A percentile compares a stretch with the other conserved stretches of the same genome.
Evolutionary conservation across 1,139 yeast species (phyloP).

Genomic region (Yamadazyma oceani): DNA sequence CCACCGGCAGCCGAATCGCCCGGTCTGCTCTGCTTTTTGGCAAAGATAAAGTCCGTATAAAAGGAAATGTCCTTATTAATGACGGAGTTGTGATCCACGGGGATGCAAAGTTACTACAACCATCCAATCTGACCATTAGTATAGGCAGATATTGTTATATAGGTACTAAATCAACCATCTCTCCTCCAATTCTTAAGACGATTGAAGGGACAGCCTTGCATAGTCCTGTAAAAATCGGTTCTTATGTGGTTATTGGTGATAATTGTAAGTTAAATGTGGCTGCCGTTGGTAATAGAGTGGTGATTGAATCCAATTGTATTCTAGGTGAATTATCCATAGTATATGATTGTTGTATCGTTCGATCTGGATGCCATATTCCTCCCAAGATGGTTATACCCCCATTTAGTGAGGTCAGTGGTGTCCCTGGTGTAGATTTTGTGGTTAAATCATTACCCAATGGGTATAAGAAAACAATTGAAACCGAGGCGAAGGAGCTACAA

Average conservation of each 20-base stretch:
- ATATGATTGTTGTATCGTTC: slow-evolving; percentile 61
- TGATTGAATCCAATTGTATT: slow-evolving; percentile 43
- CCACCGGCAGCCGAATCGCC: slow-evolving; percentile 59
- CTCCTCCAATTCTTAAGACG: slow-evolving; percentile 30
- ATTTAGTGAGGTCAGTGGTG: slow-evolving; percentile 49
- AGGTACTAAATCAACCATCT: slow-evolving; percentile 26
- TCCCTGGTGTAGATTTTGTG: slow-evolving; percentile 31
- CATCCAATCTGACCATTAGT: slow-evolving; percentile 35
- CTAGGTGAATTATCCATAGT: slow-evolving; percentile 49
- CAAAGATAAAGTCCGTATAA: slow-evolving; percentile 26
- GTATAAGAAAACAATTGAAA: slow-evolving; percentile 43
- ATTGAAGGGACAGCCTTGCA: slow-evolving; percentile 14
- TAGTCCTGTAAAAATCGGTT: slow-evolving; percentile 51
- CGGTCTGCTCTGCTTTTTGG: slow-evolving; percentile 36
- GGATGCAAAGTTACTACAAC: slow-evolving; percentile 29
- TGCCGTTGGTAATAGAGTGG: slow-evolving; percentile 58
- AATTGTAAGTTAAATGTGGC: slow-evolving; percentile 42
- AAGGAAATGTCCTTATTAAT: slow-evolving; percentile 36
- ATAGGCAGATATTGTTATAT: slow-evolving; percentile 55
- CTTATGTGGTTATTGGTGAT: slow-evolving; percentile 55
- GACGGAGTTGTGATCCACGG: slow-evolving; percentile 36
- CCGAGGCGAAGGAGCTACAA: slow-evolving; percentile 38
- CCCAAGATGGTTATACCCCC: slow-evolving; percentile 61
- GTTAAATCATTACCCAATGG: slow-evolving; percentile 37
- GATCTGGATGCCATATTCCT: slow-evolving; percentile 51